Conservation (phyloP, 2,329 filamentous ascomycete genomes). For the Xylariaceae sp. region DNA sequence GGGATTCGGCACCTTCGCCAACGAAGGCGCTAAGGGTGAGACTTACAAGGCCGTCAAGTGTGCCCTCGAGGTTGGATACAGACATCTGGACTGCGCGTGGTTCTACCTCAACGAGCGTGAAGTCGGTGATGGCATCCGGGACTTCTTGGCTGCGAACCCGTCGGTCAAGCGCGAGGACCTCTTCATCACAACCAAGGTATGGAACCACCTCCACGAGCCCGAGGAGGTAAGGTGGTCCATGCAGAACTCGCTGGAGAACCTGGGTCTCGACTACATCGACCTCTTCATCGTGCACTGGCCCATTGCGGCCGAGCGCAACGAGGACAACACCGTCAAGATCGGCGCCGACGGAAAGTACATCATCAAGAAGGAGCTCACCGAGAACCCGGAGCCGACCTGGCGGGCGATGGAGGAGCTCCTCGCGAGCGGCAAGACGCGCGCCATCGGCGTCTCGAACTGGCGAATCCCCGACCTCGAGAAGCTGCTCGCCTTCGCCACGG, state of each 20-base stretch:
- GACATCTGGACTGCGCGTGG: slow-evolving; percentile 63
- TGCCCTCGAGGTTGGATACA: slow-evolving; percentile 58
- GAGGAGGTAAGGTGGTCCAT: slow-evolving; percentile 54
- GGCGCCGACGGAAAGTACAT: slow-evolving; percentile 44
- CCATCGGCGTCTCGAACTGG: slow-evolving; percentile 45
- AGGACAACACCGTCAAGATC: slow-evolving; percentile 40
- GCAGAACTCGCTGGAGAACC: slow-evolving; percentile 46
- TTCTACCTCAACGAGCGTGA: slow-evolving; percentile 65
- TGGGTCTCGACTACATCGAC: slow-evolving; percentile 53
- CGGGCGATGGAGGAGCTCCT: slow-evolving; percentile 50
- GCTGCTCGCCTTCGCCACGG: slow-evolving; percentile 36
- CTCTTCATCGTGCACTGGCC: slow-evolving; percentile 55
- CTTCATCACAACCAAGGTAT: slow-evolving; percentile 62
- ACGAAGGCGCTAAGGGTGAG: slow-evolving; percentile 56
- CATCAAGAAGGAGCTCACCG: slow-evolving; percentile 55
- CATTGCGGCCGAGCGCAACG: slow-evolving; percentile 41
- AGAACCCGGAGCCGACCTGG: slow-evolving; percentile 61
- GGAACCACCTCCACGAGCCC: slow-evolving; percentile 60
- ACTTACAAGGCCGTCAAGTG: slow-evolving; percentile 59
- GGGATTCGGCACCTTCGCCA: slow-evolving; percentile 63
- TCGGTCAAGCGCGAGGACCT: slow-evolving; percentile 49
- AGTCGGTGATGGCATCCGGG: slow-evolving; percentile 52
- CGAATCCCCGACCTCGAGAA: slow-evolving; percentile 38
- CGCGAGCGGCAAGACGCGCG: slow-evolving; percentile 30
- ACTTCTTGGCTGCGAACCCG: slow-evolving; percentile 36